A percentile compares a stretch with the other conserved stretches of the same genome.
phyloP scores from a whole-genome alignment of 441 rosid genomes.

The Theobroma grandiflorum region DNA sequence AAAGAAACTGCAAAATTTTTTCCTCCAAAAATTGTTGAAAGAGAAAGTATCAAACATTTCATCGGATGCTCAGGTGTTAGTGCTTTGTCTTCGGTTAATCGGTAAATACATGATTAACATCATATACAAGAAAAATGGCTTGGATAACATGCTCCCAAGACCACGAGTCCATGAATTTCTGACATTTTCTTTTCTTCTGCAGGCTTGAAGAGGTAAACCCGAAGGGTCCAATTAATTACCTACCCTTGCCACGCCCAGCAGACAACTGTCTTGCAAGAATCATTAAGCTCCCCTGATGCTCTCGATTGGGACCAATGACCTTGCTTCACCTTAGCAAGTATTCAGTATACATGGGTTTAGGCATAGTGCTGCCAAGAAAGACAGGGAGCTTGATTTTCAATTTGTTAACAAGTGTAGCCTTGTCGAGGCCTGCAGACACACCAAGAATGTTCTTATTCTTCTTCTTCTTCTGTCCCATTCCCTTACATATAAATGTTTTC shows the following conservation, averaged over 20 bases:
- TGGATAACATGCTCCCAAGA: background rate
- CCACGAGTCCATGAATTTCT: background rate
- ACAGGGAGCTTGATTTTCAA: too few relatives aligned
- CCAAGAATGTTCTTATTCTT: too few relatives aligned
- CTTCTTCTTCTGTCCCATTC: too few relatives aligned
- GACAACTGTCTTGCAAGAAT: conserved; percentile 18
- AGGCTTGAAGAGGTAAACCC: conserved; percentile 17
- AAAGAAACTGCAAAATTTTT: background rate
- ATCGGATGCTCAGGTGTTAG: too few relatives aligned
- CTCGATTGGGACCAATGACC: background rate
- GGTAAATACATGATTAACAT: background rate
- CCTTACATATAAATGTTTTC: too few relatives aligned
- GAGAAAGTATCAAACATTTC: too few relatives aligned
- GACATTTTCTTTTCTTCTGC: background rate
- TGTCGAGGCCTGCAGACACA: too few relatives aligned
- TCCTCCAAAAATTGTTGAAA: background rate
- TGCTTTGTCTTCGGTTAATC: too few relatives aligned
- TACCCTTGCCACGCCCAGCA: conserved; percentile 21
- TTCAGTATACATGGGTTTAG: too few relatives aligned
- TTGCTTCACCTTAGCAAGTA: background rate
- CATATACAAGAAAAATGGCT: background rate
- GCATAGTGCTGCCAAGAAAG: background rate
- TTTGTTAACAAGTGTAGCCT: too few relatives aligned
- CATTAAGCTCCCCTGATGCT: conserved; percentile 21
- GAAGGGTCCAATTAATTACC: background rate